Evolutionary conservation across 176 grass and related monocot genomes (phyloP).

Genomic region (Oryza longistaminata): DNA sequence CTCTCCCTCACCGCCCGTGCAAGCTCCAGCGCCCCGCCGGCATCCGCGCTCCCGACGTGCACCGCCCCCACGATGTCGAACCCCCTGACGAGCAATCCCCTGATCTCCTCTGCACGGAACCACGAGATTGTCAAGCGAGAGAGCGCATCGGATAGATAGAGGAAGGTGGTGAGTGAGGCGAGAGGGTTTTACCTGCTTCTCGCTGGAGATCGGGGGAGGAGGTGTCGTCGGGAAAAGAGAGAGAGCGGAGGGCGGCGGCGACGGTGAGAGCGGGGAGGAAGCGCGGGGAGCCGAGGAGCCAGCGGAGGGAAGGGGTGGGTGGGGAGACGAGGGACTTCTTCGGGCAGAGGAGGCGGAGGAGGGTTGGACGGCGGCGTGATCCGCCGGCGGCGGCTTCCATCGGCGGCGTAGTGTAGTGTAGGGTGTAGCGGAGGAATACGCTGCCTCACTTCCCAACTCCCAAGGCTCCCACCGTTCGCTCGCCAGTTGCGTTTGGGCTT

Average conservation of each 20-base stretch:
- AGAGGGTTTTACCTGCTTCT: constrained; percentile 34
- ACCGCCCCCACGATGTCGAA: constrained; percentile 83
- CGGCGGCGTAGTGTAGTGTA: constrained; percentile 17
- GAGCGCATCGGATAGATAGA: neutral
- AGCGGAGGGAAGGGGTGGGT: constrained; percentile 20
- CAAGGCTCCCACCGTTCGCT: no score
- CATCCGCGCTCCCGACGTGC: constrained; percentile 48
- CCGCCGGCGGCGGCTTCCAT: constrained; percentile 22
- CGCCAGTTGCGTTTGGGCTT: neutral
- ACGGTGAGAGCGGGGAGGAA: constrained; percentile 48
- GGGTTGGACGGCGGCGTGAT: constrained; percentile 1
- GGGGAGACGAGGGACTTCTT: constrained; percentile 31
- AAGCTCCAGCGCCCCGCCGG: constrained; percentile 45
- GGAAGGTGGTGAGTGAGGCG: neutral
- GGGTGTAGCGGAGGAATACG: no score
- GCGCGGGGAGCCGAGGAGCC: constrained; percentile 51
- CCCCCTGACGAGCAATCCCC: constrained; percentile 60
- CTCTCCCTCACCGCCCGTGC: constrained; percentile 53
- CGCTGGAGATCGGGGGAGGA: constrained; percentile 22
- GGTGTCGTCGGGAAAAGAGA: constrained; percentile 5
- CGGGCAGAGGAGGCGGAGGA: constrained; percentile 41
- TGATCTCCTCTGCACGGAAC: constrained; percentile 66
- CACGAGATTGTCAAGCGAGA: constrained; percentile 2
- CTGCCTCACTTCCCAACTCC: neutral
- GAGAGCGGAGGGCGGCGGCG: constrained; percentile 30